Conservation (phyloP, 805 yeast genomes). For the Zygosaccharomyces bailii region DNA sequence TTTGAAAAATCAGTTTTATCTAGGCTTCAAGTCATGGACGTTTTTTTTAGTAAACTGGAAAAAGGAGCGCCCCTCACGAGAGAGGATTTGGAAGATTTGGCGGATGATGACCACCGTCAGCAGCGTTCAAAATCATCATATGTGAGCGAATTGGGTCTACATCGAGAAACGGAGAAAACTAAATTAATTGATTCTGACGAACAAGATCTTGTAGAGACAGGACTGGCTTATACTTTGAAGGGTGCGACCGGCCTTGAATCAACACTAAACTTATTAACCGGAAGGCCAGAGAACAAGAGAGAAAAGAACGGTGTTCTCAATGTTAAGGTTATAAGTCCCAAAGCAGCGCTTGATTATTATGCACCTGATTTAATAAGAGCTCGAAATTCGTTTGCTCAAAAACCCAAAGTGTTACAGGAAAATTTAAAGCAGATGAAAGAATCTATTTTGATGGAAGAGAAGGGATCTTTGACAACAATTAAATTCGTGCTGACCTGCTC, state of each 20-base stretch:
- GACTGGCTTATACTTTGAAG: neutral
- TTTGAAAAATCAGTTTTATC: slow-evolving; percentile 14
- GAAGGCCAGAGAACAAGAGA: slow-evolving; percentile 3
- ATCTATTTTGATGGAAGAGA: slow-evolving; percentile 28
- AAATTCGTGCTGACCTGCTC: slow-evolving; percentile 30
- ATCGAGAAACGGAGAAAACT: neutral
- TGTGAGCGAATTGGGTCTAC: slow-evolving; percentile 9
- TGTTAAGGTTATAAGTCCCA: slow-evolving; percentile 29
- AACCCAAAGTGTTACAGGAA: slow-evolving; percentile 29
- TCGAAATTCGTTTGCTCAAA: slow-evolving; percentile 31
- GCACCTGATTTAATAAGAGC: slow-evolving; percentile 36
- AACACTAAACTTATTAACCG: neutral
- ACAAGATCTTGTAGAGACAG: neutral
- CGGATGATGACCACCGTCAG: neutral
- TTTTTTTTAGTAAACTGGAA: slow-evolving; percentile 16
- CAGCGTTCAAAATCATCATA: slow-evolving; percentile 4
- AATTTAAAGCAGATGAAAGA: slow-evolving; percentile 29
- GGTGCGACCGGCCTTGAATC: neutral
- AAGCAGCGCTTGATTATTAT: slow-evolving; percentile 35
- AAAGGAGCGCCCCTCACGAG: slow-evolving; percentile 17
- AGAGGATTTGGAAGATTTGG: slow-evolving; percentile 11
- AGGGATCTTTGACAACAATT: slow-evolving; percentile 23
- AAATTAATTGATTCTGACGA: neutral
- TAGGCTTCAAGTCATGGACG: slow-evolving; percentile 15
- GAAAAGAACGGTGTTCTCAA: slow-evolving; percentile 31